Evolutionary conservation across 768 basidiomycete genomes (phyloP).

Genomic region (Paxillus rubicundulus): DNA sequence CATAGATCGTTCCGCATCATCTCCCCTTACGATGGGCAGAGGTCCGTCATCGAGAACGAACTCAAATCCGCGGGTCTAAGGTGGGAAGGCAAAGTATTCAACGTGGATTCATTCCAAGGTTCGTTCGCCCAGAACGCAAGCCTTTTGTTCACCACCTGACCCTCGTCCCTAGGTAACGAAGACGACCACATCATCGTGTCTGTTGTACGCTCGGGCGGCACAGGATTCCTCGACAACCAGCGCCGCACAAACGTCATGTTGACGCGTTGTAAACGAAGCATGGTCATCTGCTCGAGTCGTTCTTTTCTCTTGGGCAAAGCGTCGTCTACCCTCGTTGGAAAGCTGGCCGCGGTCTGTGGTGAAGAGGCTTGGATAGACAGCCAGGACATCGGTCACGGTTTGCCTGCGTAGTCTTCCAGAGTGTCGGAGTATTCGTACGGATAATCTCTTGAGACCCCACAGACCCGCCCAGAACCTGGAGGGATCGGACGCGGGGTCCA

Average conservation of each 20-base stretch:
- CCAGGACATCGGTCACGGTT: constrained; percentile 4
- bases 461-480: background rate
- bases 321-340: constrained; percentile 23
- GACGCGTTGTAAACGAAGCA: constrained; percentile 68
- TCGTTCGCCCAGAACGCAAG: constrained; percentile 5
- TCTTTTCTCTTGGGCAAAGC: constrained; percentile 19
- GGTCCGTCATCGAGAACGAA: constrained; percentile 50
- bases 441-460: background rate
- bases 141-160: constrained; percentile 12
- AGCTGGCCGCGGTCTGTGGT: constrained; percentile 16
- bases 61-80: constrained; percentile 47
- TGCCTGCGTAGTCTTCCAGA: background rate
- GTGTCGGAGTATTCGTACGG: background rate
- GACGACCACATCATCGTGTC: constrained; percentile 73
- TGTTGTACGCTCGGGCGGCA: constrained; percentile 52
- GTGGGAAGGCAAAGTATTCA: constrained; percentile 69
- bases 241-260: constrained; percentile 85
- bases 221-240: constrained; percentile 63
- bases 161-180: constrained; percentile 62
- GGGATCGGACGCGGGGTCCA: background rate
- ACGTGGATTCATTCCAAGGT: constrained; percentile 84
- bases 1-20: constrained; percentile 59
- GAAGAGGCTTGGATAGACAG: constrained; percentile 16
- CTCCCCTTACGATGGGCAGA: constrained; percentile 77
- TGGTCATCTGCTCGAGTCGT: constrained; percentile 66